These are phyloP conservation scores for Barbatosphaeria neglecta DNA, from an alignment of 495 filamentous ascomycete species.

Conservation along the genomic window DNA sequence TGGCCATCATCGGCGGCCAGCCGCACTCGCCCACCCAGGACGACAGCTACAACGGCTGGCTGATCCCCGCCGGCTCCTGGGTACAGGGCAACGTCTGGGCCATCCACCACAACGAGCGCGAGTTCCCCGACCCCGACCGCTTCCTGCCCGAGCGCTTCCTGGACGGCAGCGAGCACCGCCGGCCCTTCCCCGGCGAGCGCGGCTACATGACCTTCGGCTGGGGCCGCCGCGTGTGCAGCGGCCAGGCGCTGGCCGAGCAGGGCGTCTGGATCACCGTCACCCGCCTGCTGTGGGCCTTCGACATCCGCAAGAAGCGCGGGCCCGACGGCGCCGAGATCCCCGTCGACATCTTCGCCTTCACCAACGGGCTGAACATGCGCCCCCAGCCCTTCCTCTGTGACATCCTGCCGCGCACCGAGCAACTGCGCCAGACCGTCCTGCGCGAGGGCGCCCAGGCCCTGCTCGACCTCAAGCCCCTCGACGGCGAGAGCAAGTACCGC, in stretches of 20 bases:
- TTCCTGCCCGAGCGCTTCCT: slow-evolving; percentile 42
- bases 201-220: slow-evolving; percentile 57
- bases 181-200: slow-evolving; percentile 46
- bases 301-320: slow-evolving; percentile 37
- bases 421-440: slow-evolving; percentile 40
- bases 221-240: slow-evolving; percentile 48
- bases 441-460: slow-evolving; percentile 43
- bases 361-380: slow-evolving; percentile 45
- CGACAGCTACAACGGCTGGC: slow-evolving; percentile 44
- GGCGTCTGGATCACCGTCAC: slow-evolving; percentile 45
- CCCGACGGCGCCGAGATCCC: slow-evolving; percentile 35
- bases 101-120: slow-evolving; percentile 50
- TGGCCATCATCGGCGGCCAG: slow-evolving; percentile 51
- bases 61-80: slow-evolving; percentile 43
- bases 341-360: slow-evolving; percentile 42
- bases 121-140: slow-evolving; percentile 50
- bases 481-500: slow-evolving; percentile 47
- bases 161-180: slow-evolving; percentile 30
- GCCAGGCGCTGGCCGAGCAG: slow-evolving; percentile 47
- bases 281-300: slow-evolving; percentile 44
- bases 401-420: slow-evolving; percentile 35
- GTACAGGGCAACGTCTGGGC: slow-evolving; percentile 55
- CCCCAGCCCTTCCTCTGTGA: slow-evolving; percentile 41
- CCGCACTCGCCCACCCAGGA: slow-evolving; percentile 51
- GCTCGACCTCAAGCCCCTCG: slow-evolving; percentile 38